Evolutionary conservation across 2,329 filamentous ascomycete species (phyloP), one percentile per base, ranked within the genome.

Genomic region (Colletotrichum somersetense): DNA sequence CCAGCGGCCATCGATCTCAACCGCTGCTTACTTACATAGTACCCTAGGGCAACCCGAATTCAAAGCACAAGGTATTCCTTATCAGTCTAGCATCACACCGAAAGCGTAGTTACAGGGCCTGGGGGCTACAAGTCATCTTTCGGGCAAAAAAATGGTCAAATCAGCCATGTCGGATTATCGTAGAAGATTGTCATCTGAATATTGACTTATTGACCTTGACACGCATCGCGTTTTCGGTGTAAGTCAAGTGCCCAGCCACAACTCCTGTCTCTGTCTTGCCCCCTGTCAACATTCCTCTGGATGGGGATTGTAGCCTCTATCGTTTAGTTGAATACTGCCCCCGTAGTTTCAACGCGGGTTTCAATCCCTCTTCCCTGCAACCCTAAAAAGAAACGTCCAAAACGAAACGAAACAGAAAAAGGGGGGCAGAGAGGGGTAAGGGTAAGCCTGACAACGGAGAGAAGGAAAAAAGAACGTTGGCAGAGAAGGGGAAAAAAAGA

Each of bases 381-480:
- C 69, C 65, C 69, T 71, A 62, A 40, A 59, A 71, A 44, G 65
- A 71, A 68, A 52, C 58, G 65, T 52, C 68, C 52, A 57, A 71
- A 71, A 71, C 65, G 53, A 64, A 71, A 68, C 69, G 69, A 68
- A 72, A 72, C 69, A 30, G 65, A 68, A 63, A 42, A 33, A 46
- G 50, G 53, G 42, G 20, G 30, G 30, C 30, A 30, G 30, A 30
- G 30, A 11, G 44, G 38, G 38, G 48, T 38, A 42, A 50, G 48
- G 38, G 57, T 35, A n/a, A 46, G 55, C 55, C 6, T 23, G 55
- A 35, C 16, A 55, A 35, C 30, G 8, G 33, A 33, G 44, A 52
- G n/a, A 26, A 40, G 6, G 5, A n/a, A 35, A 20, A 33, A 6
- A 30, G 30, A 30, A 4, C 3, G 30, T 5, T 30, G 30, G 30